These are phyloP conservation scores for Chlamydomonas applanata DNA, from an alignment of 139 green algal species.

Conservation along the genomic window DNA sequence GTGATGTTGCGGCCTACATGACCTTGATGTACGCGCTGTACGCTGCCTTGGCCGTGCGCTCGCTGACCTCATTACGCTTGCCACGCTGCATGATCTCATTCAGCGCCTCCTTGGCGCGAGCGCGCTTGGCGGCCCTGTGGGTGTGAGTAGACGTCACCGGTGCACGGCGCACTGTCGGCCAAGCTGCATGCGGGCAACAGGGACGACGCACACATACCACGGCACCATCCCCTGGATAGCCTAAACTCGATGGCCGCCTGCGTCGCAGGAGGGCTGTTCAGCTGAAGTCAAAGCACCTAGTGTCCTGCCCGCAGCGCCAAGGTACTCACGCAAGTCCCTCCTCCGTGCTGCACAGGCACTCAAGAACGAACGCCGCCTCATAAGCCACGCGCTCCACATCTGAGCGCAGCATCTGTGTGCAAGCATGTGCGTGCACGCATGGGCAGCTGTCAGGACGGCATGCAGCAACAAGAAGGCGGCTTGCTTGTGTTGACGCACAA, in stretches of 20 bases:
- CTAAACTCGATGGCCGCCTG: too few relatives aligned
- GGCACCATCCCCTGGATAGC: too few relatives aligned
- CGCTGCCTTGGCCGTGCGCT: conserved; percentile 9
- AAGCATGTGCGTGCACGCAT: not conserved
- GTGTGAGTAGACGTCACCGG: not conserved
- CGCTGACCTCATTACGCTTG: conserved; percentile 11
- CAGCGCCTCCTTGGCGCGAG: conserved; percentile 6
- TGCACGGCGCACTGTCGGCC: not conserved
- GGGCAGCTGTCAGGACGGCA: too few relatives aligned
- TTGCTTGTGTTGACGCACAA: too few relatives aligned
- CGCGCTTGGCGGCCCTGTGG: not conserved
- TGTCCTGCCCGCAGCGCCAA: not conserved
- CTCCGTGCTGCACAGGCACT: conserved; percentile 4
- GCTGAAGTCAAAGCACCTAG: too few relatives aligned
- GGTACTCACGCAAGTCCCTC: not conserved
- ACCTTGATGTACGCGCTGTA: conserved; percentile 1
- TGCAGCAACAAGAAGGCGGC: too few relatives aligned
- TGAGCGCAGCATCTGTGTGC: not conserved
- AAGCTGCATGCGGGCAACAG: too few relatives aligned
- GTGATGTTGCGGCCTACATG: too few relatives aligned
- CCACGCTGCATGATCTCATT: conserved; percentile 18
- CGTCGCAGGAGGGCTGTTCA: too few relatives aligned
- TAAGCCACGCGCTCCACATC: not conserved
- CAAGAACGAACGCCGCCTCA: not conserved
- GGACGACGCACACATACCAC: too few relatives aligned